Evolutionary conservation across 441 rosid genomes (phyloP), one percentile per base, ranked within the genome.

Genomic region (Gossypium gossypioides): DNA sequence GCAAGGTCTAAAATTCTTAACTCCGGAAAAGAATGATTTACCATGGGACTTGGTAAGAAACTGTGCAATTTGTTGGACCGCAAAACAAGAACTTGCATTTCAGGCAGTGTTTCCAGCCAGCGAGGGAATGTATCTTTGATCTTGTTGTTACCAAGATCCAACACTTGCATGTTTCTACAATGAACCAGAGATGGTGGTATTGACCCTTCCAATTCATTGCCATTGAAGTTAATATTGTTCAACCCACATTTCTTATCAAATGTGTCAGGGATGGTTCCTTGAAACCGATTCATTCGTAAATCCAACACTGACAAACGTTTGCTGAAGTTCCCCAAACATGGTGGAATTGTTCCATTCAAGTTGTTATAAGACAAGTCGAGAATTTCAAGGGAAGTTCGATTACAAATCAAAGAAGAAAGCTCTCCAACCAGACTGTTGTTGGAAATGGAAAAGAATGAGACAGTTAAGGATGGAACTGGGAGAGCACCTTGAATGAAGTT

Each of bases 351-450:
- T 37, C 42, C 42, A 37, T 37, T 37, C 42, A 37, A 37, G 42
- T 37, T 37, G 42, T 37, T 37, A 7, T 7, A 7, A 37, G 42
- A 7, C 42, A 37, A 37, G 9, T 37, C 42, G 25, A 51, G 56
- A 51, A 51, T 19, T 51, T 51, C 56, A 51, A 51, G 8, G 22
- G 56, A 51, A 51, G 10, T 51, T 16, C 18, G 9, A 6, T 51
- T 51, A 15, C 56, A 16, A 15, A 51, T 51, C 21, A 51, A 51
- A 51, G 56, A 51, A 16, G 97, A 95, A 77, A 92, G 87, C 67
- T 81, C 74, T 3, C 93, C 92, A 0, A 87, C 82, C 1, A 92
- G 73, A 8, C 73, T 78, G 76, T 92, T 92, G 8, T 91, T 82
- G 93, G 96, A 48, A 48, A n/a, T 48, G 18, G 18, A 48, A 48